Percentiles rank a stretch among this genome's conserved stretches.
phyloP scores from a whole-genome alignment of 441 rosid species.

The Hura crepitans region DNA sequence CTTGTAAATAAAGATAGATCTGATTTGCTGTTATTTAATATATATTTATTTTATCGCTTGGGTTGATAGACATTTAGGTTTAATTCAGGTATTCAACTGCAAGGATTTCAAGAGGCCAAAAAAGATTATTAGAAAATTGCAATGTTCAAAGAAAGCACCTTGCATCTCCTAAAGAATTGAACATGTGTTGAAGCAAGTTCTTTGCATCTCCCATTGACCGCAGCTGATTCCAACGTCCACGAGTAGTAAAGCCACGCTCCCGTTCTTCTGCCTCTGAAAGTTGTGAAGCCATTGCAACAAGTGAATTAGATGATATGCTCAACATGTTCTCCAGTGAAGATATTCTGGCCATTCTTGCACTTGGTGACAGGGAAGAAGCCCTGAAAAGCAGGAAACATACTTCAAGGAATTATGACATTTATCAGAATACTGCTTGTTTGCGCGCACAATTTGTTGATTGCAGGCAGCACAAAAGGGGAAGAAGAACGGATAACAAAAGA shows the following conservation, averaged over 20 bases:
- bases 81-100: not conserved
- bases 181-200: constrained; percentile 91
- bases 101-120: not conserved
- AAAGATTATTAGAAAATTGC: not conserved
- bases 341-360: constrained; percentile 81
- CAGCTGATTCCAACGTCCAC: constrained; percentile 98
- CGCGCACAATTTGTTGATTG: constrained; percentile 3
- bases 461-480: not conserved
- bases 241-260: constrained; percentile 74
- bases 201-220: constrained; percentile 98
- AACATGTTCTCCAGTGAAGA: constrained; percentile 92
- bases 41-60: too few relatives aligned
- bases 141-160: constrained; percentile 47
- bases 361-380: constrained; percentile 91
- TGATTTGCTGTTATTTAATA: not conserved
- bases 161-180: constrained; percentile 77
- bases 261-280: constrained; percentile 98
- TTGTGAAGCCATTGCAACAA: constrained; percentile 97
- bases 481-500: not conserved
- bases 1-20: not conserved
- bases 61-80: not conserved
- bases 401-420: constrained; percentile 14
- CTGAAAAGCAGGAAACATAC: constrained; percentile 38
- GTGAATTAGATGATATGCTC: constrained; percentile 82
- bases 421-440: not conserved